Base-by-base conservation (phyloP, 345 rosid genomes). In the Salix exigua region DNA sequence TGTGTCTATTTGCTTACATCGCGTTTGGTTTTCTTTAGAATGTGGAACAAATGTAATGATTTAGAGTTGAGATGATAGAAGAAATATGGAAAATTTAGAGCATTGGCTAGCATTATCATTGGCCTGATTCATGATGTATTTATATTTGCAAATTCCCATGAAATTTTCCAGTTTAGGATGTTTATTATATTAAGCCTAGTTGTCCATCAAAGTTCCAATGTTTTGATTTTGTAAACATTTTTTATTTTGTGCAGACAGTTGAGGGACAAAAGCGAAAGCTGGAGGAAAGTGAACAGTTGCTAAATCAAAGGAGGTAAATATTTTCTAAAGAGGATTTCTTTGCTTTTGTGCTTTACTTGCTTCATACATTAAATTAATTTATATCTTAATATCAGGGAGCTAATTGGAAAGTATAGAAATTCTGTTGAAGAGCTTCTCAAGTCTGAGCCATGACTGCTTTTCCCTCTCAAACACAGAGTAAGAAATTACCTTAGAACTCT, bases 201-300 rank as follows among this genome's bases (percentile, higher is more conserved):
- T 16, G 68, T 28, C 16, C 40, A 23, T 64, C 30, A 65, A 28
- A 48, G 33, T n/a, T 67, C 61, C 30, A 42, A 31, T 46, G 74
- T 21, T 66, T 42, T 71, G 55, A 62, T 46, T 48, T 4, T 46
- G 46, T 76, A 6, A 17, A n/a, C 40, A 21, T 70, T 72, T 26
- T 14, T 74, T 64, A 40, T 75, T 62, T 77, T 60, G 60, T 86
- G 70, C 77, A 91, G 97, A 91, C 94, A 14, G 91, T 91, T 48
- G 90, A 94, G 79, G 89, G 87, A 68, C 90, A 95, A 83, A 91
- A 90, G 84, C 48, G 73, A 74, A 91, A 89, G 84, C 69, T 91
- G 44, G 97, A 92, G 70, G 92, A 91, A 75, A 84, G 85, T n/a
- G 87, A 84, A 67, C 92, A 85, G 70, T 65, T 87, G 78, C 84